Evolutionary conservation across 2,329 filamentous ascomycete species (phyloP).

Genomic region (Tolypocladium inflatum): DNA sequence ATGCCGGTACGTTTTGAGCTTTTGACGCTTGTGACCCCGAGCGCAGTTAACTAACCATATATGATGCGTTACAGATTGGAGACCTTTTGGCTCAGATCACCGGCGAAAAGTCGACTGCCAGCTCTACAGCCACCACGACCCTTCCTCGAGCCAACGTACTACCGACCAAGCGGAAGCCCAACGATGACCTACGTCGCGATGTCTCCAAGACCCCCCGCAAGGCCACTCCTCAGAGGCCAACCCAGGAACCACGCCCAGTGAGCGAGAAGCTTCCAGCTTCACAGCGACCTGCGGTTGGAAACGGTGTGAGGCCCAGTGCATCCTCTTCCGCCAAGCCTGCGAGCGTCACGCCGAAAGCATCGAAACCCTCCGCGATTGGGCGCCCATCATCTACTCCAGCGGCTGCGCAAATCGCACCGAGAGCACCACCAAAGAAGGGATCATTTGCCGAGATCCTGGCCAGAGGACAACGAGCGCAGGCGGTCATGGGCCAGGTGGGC

Average conservation of each 20-base stretch:
- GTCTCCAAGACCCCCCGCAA: constrained; percentile 33
- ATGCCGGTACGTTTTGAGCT: constrained; percentile 2
- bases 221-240: constrained; percentile 3
- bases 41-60: neutral
- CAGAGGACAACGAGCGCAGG: constrained; percentile 57
- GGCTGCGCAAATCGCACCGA: constrained; percentile 30
- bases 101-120: constrained; percentile 37
- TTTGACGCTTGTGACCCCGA: neutral
- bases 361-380: constrained; percentile 9
- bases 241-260: constrained; percentile 1
- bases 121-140: constrained; percentile 21
- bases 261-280: neutral
- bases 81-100: constrained; percentile 45
- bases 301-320: constrained; percentile 5
- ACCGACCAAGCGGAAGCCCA: constrained; percentile 47
- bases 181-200: constrained; percentile 34
- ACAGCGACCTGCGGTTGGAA: constrained; percentile 2
- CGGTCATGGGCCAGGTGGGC: constrained; percentile 50
- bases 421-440: constrained; percentile 55
- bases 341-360: constrained; percentile 13
- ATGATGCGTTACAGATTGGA: constrained; percentile 16
- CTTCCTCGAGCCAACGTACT: constrained; percentile 14
- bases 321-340: constrained; percentile 12
- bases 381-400: constrained; percentile 13
- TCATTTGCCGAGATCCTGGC: constrained; percentile 68